Evolutionary conservation across 495 filamentous ascomycete species (phyloP).

Genomic region (Hyphodiscus hymeniophilus): DNA sequence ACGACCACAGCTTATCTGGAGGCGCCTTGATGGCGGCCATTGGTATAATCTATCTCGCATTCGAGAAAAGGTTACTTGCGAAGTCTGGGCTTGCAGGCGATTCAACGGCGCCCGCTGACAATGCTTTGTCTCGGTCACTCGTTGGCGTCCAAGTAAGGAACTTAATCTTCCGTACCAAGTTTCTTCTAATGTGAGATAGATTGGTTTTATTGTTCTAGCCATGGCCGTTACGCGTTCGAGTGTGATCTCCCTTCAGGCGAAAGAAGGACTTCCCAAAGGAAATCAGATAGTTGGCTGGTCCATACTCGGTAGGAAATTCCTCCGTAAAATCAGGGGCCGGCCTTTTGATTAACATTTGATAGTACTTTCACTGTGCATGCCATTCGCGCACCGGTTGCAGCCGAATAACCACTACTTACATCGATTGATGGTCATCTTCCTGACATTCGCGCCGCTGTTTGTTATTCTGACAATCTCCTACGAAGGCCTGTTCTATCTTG

Average conservation of each 20-base stretch:
- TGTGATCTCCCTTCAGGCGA: slow-evolving; percentile 72
- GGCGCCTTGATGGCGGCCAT: slow-evolving; percentile 71
- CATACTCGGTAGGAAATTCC: slow-evolving; percentile 56
- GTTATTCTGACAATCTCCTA: slow-evolving; percentile 97
- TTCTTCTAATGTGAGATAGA: slow-evolving; percentile 24
- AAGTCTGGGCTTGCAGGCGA: slow-evolving; percentile 18
- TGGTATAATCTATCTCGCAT: slow-evolving; percentile 72
- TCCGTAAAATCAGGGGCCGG: slow-evolving; percentile 8
- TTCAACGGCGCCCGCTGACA: slow-evolving; percentile 14
- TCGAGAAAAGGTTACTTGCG: slow-evolving; percentile 62
- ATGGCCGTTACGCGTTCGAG: slow-evolving; percentile 83
- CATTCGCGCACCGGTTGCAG: slow-evolving; percentile 70
- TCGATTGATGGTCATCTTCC: slow-evolving; percentile 79
- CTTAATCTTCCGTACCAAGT: not conserved
- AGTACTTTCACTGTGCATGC: slow-evolving; percentile 72
- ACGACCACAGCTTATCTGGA: slow-evolving; percentile 53
- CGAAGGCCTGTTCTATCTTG: slow-evolving; percentile 93
- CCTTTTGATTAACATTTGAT: not conserved
- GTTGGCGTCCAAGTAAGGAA: slow-evolving; percentile 24
- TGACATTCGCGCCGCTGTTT: slow-evolving; percentile 89
- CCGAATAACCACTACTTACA: slow-evolving; percentile 88
- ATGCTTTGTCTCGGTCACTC: slow-evolving; percentile 16
- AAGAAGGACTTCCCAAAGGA: slow-evolving; percentile 77
- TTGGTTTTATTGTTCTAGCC: slow-evolving; percentile 77
- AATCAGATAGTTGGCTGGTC: slow-evolving; percentile 86